Conservation (phyloP, 2,329 filamentous ascomycete species). For the Leptographium radiaticola region DNA sequence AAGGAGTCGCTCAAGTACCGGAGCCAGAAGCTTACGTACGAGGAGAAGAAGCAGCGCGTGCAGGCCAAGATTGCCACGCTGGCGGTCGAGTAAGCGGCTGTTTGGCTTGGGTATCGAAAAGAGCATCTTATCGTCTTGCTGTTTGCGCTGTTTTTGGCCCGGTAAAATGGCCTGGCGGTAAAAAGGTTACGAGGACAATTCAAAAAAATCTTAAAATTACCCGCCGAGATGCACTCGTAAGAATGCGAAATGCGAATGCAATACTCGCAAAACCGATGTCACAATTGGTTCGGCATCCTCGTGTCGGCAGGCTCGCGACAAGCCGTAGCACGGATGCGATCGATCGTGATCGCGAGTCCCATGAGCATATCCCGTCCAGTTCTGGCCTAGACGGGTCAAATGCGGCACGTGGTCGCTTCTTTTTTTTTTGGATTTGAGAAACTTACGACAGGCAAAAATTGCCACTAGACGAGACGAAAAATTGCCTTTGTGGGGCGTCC, state of each 20-base stretch:
- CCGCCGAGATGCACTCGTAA: too few relatives aligned
- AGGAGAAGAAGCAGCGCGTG: conserved; percentile 69
- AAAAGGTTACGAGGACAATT: conserved; percentile 3
- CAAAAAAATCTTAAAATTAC: conserved; percentile 2
- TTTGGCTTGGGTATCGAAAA: conserved; percentile 16
- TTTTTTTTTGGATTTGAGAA: not conserved
- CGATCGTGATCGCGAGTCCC: too few relatives aligned
- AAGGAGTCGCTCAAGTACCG: conserved; percentile 85
- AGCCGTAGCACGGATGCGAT: too few relatives aligned
- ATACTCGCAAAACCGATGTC: too few relatives aligned
- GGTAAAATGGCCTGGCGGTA: not conserved
- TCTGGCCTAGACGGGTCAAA: too few relatives aligned
- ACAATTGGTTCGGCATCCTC: too few relatives aligned
- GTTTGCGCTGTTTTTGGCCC: not conserved
- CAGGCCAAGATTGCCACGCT: conserved; percentile 86
- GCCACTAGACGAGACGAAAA: not conserved
- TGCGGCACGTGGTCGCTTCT: not conserved
- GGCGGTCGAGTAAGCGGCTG: conserved; percentile 31
- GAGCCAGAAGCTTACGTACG: conserved; percentile 64
- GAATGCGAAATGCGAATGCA: too few relatives aligned
- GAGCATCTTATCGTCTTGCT: not conserved
- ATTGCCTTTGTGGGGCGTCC: not conserved
- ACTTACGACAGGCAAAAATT: not conserved
- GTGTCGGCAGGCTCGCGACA: too few relatives aligned
- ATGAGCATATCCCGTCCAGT: too few relatives aligned